phyloP scores from a whole-genome alignment of 225 moss, liverwort and hornwort species.

The Pleurozium schreberi region DNA sequence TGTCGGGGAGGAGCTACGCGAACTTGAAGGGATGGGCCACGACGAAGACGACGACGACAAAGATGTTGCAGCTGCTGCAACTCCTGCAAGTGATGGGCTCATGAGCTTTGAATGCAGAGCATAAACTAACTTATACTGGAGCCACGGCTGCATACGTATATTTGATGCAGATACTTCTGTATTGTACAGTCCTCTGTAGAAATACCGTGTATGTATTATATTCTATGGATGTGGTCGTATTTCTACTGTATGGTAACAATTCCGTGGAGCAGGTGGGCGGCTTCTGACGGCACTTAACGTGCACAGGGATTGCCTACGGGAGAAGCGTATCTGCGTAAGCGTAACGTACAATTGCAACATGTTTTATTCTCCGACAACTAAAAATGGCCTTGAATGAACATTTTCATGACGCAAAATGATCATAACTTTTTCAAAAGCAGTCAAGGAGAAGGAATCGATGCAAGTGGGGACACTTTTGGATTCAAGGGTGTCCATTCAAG shows the following conservation, averaged over 20 bases:
- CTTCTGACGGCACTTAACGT: background rate
- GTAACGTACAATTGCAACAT: too few relatives aligned
- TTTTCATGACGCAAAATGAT: background rate
- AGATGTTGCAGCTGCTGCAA: background rate
- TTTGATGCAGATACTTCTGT: background rate
- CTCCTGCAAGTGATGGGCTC: too few relatives aligned
- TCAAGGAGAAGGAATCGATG: background rate
- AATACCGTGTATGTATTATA: too few relatives aligned
- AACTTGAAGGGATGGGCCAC: background rate
- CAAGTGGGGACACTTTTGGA: background rate
- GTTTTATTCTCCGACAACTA: too few relatives aligned
- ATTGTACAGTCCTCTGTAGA: fast-evolving
- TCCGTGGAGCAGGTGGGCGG: background rate
- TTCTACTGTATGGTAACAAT: background rate
- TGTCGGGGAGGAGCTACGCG: background rate
- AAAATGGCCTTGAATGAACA: background rate
- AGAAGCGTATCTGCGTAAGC: background rate
- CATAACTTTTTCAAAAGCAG: fast-evolving
- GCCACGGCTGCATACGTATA: background rate
- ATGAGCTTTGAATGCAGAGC: background rate
- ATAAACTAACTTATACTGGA: background rate
- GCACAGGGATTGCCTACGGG: background rate
- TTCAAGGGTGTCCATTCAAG: background rate
- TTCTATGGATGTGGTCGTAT: background rate
- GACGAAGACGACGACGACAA: background rate